Conservation (phyloP, 179 eudicot species). For the Pouteria campechiana region DNA sequence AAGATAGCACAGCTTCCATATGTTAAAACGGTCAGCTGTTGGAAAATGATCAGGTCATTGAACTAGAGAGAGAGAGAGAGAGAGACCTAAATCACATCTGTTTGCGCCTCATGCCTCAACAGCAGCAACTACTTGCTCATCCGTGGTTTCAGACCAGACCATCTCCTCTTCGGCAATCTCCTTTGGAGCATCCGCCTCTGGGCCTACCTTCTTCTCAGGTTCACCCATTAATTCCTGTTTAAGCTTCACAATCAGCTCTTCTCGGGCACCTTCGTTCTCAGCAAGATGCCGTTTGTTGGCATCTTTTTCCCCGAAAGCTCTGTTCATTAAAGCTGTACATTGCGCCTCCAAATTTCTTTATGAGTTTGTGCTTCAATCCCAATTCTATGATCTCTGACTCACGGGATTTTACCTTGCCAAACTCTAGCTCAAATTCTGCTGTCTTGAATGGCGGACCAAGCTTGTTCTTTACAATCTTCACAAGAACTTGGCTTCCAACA, state of each 20-base stretch:
- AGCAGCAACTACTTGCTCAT: conserved; percentile 36
- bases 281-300: conserved; percentile 29
- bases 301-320: conserved; percentile 48
- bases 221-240: conserved; percentile 38
- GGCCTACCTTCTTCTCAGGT: conserved; percentile 7
- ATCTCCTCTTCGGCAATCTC: conserved; percentile 17
- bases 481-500: conserved; percentile 69
- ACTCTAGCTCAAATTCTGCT: conserved; percentile 81
- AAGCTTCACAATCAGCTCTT: conserved; percentile 44
- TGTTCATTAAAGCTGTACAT: conserved; percentile 26
- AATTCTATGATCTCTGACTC: conserved; percentile 61
- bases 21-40: too few species aligned
- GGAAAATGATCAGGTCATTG: too few species aligned
- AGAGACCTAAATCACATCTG: too few species aligned
- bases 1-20: too few species aligned
- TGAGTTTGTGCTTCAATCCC: conserved; percentile 60
- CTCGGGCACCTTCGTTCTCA: conserved; percentile 28
- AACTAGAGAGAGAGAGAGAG: too few species aligned
- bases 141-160: conserved; percentile 28
- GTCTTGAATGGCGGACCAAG: conserved; percentile 85
- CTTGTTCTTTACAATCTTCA: conserved; percentile 89
- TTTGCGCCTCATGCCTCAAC: conserved; percentile 23
- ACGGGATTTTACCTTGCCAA: conserved; percentile 77
- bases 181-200: conserved; percentile 9
- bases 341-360: conserved; percentile 35